phyloP scores from a whole-genome alignment of 805 yeast species.

The Barnettozyma siamensis region DNA sequence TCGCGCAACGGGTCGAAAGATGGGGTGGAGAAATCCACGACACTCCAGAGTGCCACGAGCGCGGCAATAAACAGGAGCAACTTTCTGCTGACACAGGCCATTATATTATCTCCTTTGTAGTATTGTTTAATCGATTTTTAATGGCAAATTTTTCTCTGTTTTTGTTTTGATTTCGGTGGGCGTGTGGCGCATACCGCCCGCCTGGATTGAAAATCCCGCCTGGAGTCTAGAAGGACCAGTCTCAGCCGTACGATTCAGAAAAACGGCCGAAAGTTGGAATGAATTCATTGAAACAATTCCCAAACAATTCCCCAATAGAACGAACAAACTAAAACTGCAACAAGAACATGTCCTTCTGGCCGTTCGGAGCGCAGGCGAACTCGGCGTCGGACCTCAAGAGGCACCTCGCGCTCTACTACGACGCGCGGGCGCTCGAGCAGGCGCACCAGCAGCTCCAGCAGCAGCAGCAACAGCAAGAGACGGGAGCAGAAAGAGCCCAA shows the following conservation, averaged over 20 bases:
- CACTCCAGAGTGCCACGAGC: constrained; percentile 9
- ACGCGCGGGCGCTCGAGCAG: constrained; percentile 13
- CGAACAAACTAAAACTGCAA: background rate
- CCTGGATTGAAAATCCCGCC: too few relatives aligned
- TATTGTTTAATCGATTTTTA: background rate
- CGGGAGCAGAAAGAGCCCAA: background rate
- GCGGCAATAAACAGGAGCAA: constrained; percentile 11
- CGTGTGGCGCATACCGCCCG: too few relatives aligned
- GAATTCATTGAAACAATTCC: background rate
- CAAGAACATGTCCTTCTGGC: constrained; percentile 37
- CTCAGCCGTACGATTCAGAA: background rate
- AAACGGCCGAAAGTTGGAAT: background rate
- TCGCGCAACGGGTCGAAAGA: constrained; percentile 21
- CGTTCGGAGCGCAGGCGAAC: constrained; percentile 34
- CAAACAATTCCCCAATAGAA: background rate
- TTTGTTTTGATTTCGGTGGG: too few relatives aligned
- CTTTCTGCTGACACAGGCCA: constrained; percentile 11
- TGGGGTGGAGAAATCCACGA: constrained; percentile 19
- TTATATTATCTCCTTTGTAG: background rate
- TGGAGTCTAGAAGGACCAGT: too few relatives aligned
- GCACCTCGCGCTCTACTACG: constrained; percentile 36
- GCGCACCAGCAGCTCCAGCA: constrained; percentile 4
- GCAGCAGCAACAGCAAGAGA: constrained; percentile 6
- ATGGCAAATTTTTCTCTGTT: background rate
- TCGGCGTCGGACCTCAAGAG: constrained; percentile 31